Conservation (phyloP, 1,284 basidiomycete genomes). For the Puccinia sorghi region DNA sequence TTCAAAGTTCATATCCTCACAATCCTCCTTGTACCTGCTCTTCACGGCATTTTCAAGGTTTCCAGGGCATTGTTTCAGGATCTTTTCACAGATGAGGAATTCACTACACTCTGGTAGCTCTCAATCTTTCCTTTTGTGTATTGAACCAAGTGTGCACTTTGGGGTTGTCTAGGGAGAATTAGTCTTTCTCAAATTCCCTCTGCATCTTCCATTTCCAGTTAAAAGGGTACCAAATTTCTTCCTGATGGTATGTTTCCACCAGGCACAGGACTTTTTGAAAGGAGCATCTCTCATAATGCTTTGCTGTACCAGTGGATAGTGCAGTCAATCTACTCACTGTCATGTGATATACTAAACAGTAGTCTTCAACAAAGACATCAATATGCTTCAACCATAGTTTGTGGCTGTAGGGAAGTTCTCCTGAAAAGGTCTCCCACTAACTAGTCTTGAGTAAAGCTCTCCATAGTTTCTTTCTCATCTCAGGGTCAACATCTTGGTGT, state of each 20-base stretch:
- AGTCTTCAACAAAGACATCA: background rate
- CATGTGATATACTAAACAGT: background rate
- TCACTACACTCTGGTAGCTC: background rate
- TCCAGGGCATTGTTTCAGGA: background rate
- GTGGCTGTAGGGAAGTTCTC: background rate
- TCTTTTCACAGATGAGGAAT: background rate
- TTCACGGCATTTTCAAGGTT: background rate
- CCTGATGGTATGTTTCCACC: background rate
- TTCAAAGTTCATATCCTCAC: background rate
- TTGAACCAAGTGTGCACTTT: background rate
- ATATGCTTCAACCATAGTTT: background rate
- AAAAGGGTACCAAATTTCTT: background rate
- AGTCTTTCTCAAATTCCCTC: background rate
- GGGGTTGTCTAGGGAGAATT: background rate
- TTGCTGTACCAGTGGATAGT: background rate
- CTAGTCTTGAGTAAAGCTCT: background rate
- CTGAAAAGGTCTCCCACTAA: background rate
- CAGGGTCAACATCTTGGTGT: background rate
- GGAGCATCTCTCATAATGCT: background rate
- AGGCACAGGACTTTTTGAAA: background rate
- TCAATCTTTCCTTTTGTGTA: background rate
- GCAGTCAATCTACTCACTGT: background rate
- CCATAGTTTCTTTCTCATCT: background rate
- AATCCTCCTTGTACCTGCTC: background rate
- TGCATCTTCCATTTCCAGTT: background rate